These are phyloP conservation scores for Globisporangium okanoganense DNA, from an alignment of 352 stramenopile genomes.

Conservation along the genomic window DNA sequence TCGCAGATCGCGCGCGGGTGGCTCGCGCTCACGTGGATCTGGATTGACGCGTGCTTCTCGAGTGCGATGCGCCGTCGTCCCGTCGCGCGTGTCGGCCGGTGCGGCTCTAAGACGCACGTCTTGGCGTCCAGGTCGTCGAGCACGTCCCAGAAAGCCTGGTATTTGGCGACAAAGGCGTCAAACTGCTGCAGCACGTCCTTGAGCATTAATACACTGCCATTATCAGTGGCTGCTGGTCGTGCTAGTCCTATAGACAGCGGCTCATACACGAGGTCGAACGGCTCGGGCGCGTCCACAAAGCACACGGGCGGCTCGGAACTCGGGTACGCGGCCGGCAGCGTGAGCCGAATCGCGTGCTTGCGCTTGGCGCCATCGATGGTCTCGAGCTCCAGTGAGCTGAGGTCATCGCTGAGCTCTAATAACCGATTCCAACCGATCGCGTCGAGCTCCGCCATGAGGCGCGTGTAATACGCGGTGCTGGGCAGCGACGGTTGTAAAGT, in stretches of 20 bases:
- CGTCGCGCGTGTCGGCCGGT: constrained; percentile 58
- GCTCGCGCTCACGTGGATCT: constrained; percentile 59
- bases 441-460: constrained; percentile 58
- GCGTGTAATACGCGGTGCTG: constrained; percentile 51
- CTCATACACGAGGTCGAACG: constrained; percentile 27
- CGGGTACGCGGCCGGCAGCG: constrained; percentile 41
- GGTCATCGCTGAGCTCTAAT: constrained; percentile 50
- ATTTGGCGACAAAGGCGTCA: constrained; percentile 19
- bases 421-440: constrained; percentile 57
- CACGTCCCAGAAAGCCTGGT: constrained; percentile 77
- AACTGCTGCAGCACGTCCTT: constrained; percentile 9
- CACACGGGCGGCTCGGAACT: constrained; percentile 22
- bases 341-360: constrained; percentile 38
- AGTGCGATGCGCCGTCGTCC: constrained; percentile 61
- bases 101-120: constrained; percentile 76
- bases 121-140: constrained; percentile 69
- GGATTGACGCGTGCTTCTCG: constrained; percentile 61
- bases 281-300: constrained; percentile 51
- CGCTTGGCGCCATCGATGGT: constrained; percentile 33
- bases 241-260: background rate
- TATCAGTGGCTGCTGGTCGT: too few relatives aligned
- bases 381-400: constrained; percentile 51
- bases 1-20: constrained; percentile 46
- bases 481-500: constrained; percentile 22
- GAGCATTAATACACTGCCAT: constrained; percentile 12